Percentiles rank a stretch among this genome's conserved stretches.
phyloP scores from a whole-genome alignment of 2,329 filamentous ascomycete species.

The Hypoxylon sp. region DNA sequence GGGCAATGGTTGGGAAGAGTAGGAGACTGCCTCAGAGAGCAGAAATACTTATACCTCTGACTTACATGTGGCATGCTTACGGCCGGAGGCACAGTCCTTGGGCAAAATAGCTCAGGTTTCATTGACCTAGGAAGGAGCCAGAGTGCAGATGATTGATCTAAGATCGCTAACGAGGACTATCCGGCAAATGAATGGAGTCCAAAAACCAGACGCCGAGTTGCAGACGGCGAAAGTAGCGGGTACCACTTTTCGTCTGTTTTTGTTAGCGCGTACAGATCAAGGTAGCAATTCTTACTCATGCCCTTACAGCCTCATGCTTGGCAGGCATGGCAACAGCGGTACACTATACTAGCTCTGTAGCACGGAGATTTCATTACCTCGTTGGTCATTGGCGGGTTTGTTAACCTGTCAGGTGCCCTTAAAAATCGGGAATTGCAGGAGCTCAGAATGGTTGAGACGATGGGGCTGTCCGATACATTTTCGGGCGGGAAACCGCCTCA shows the following conservation, averaged over 20 bases:
- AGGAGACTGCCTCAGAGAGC: conserved; percentile 25
- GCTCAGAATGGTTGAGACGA: conserved; percentile 14
- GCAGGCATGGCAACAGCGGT: conserved; percentile 19
- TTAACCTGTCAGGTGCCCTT: conserved; percentile 34
- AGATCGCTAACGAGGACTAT: conserved; percentile 20
- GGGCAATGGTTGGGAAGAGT: conserved; percentile 8
- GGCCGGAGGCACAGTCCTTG: not conserved
- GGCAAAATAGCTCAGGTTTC: conserved; percentile 30
- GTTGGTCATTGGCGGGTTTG: conserved; percentile 9
- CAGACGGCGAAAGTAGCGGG: conserved; percentile 21
- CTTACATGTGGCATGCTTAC: conserved; percentile 15
- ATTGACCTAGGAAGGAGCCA: conserved; percentile 4
- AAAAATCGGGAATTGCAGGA: conserved; percentile 43
- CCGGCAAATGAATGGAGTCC: conserved; percentile 10
- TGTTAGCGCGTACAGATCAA: conserved; percentile 22
- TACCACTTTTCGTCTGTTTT: conserved; percentile 19
- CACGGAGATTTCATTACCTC: conserved; percentile 13
- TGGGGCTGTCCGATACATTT: conserved; percentile 37
- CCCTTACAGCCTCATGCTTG: conserved; percentile 40
- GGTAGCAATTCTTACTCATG: conserved; percentile 38
- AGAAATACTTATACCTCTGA: conserved; percentile 41
- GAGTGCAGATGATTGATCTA: not conserved
- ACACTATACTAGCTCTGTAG: no score
- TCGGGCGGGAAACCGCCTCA: conserved; percentile 31
- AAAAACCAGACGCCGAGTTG: conserved; percentile 28